These are phyloP conservation scores for Schoenoplectus triqueter DNA, from an alignment of 202 grass and related monocot species.

Conservation along the genomic window DNA sequence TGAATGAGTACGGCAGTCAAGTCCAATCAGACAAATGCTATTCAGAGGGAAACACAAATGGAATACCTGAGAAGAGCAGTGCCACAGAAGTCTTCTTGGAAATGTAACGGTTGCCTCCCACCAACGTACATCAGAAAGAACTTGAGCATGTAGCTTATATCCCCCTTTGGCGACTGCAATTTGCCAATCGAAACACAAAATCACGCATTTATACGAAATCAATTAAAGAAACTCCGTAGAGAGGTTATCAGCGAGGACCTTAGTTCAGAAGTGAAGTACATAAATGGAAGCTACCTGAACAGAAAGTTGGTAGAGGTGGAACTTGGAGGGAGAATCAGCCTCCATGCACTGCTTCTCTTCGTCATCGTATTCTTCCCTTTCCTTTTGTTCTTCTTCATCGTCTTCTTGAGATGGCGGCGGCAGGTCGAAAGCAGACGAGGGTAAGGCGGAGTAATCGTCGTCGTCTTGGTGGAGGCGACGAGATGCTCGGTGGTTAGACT, in stretches of 20 bases:
- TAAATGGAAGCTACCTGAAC: conserved; percentile 56
- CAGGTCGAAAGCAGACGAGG: conserved; percentile 34
- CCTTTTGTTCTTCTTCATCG: conserved; percentile 35
- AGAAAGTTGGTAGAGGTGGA: conserved; percentile 80
- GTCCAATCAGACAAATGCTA: not conserved
- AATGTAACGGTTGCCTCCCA: conserved; percentile 64
- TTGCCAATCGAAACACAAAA: not conserved
- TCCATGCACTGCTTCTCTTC: conserved; percentile 21
- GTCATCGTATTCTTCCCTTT: not conserved
- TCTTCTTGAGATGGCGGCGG: conserved; percentile 40
- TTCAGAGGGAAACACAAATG: not conserved
- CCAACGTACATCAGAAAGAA: conserved; percentile 94
- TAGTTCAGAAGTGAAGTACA: conserved; percentile 23
- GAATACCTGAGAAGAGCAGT: conserved; percentile 79
- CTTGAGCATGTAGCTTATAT: conserved; percentile 87
- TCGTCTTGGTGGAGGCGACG: conserved; percentile 33
- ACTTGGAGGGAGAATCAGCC: conserved; percentile 66
- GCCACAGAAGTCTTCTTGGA: conserved; percentile 96
- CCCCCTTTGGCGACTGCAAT: conserved; percentile 75
- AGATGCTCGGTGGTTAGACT: conserved; percentile 50
- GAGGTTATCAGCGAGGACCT: conserved; percentile 35
- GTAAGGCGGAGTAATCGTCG: conserved; percentile 40
- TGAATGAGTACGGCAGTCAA: not conserved
- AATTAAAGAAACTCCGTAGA: conserved; percentile 33
- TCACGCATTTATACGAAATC: not conserved